Base-by-base conservation (phyloP, 2,329 filamentous ascomycete genomes). In the Cladosporium oxysporum region DNA sequence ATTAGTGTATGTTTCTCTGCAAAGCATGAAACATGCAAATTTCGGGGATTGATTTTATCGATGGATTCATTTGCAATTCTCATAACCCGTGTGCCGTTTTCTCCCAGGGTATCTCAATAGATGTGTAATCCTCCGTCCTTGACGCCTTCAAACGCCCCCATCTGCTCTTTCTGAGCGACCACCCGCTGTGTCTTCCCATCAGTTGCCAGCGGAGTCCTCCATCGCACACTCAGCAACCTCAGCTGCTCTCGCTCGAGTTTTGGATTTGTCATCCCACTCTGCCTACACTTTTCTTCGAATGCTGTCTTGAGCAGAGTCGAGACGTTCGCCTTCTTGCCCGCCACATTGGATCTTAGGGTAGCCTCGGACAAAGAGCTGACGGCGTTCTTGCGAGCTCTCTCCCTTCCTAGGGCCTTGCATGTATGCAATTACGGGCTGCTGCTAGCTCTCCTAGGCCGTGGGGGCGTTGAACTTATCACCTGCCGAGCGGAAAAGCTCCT, bases 401-500 rank as follows among this genome's bases (percentile, higher is more conserved):
- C 12, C 12, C 33, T 35, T 3, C 12, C 12, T 35, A 10, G 33
- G 14, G 33, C 11, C 35, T 41, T 41, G 35, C 35, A 5, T 4
- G 35, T 18, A 4, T 18, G 35, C 16, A 5, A 5, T 16, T 6
- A 6, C 12, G 4, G 35, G 14, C 35, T 18, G 35, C 35, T 41
- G 6, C 6, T 41, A 35, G 33, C 35, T 41, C 35, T 41, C 21
- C 57, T 59, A 47, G 14, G 59, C 50, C 6, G 61, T 28, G 7
- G 68, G 71, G 53, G 73, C 72, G 35, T 88, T 87, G 78, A 90
- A 91, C 73, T 91, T 90, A 69, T 88, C 88, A 1, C 88, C 89
- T 1, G 93, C 93, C 66, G 88, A 89, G 52, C 91, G 89, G 79
- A 99, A 98, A 71, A 97, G 87, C 78, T 96, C 93, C 78, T 95